Evolutionary conservation across 2,329 filamentous ascomycete genomes (phyloP).

Genomic region (Dothideomycetidae sp.): DNA sequence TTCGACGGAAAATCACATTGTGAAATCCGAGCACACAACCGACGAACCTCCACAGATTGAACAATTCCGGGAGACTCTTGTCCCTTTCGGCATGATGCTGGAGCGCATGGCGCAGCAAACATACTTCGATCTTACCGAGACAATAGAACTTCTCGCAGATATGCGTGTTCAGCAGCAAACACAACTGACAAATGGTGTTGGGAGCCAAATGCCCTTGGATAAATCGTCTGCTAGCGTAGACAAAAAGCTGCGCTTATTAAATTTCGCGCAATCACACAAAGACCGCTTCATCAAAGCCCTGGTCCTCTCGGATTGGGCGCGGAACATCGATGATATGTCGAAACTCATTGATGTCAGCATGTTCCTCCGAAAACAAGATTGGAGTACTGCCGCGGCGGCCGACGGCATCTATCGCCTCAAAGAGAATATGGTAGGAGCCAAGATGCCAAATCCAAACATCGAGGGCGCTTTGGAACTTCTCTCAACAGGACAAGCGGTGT

Average conservation of each 20-base stretch:
- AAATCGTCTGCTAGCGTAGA: slow-evolving; percentile 49
- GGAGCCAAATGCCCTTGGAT: slow-evolving; percentile 34
- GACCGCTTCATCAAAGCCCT: slow-evolving; percentile 85
- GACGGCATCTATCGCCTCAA: slow-evolving; percentile 43
- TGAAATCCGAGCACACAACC: not conserved
- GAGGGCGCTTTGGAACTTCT: slow-evolving; percentile 78
- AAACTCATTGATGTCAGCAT: slow-evolving; percentile 76
- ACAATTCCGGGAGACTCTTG: slow-evolving; percentile 60
- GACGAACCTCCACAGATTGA: slow-evolving; percentile 35
- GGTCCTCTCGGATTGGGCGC: slow-evolving; percentile 81
- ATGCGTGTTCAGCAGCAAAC: slow-evolving; percentile 40
- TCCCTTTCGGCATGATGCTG: slow-evolving; percentile 61
- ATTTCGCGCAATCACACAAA: slow-evolving; percentile 67
- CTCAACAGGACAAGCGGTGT: slow-evolving; percentile 59
- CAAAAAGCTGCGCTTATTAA: slow-evolving; percentile 62
- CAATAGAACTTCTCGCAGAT: slow-evolving; percentile 56
- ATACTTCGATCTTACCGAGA: slow-evolving; percentile 60
- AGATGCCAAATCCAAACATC: slow-evolving; percentile 79
- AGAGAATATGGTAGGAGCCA: slow-evolving; percentile 53
- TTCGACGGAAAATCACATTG: slow-evolving; percentile 2
- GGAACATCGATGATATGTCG: slow-evolving; percentile 63
- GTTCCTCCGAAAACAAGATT: slow-evolving; percentile 45
- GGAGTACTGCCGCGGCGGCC: slow-evolving; percentile 14
- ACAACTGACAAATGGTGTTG: slow-evolving; percentile 25
- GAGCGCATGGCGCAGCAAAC: slow-evolving; percentile 69